Base-by-base conservation (phyloP, 2,329 filamentous ascomycete genomes). In the Sporothrix globosa region DNA sequence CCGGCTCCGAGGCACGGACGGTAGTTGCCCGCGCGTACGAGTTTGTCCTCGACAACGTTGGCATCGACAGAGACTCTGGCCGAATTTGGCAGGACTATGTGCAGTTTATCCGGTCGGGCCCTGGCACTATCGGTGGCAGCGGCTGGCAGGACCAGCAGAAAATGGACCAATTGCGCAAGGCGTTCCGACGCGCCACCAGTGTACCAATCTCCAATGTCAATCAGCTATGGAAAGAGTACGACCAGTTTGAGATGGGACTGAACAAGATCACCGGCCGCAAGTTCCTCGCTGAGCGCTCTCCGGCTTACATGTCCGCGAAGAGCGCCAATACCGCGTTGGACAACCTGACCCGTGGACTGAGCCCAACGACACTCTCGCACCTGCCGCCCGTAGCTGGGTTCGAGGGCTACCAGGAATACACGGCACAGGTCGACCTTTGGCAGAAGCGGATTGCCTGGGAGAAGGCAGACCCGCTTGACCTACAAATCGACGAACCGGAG, bases 121-220 rank as follows among this genome's bases (percentile, higher is more conserved):
- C 96, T 0, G 96, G 96, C 6, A 89, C 89, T 71, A 87, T 96
- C 71, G 95, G 94, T 34, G 96, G 95, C 56, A 90, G 86, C 71
- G 90, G 88, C 71, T 99, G 96, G 96, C 94, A 98, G 80, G 96
- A 98, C 77, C 92, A 95, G 81, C 96, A 98, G 78, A 99, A 99
- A 84, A 97, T 97, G 91, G 96, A 99, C 76, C 85, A 92, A 75
- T 82, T 99, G 67, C 90, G 96, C 72, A 97, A 96, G 78, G 92
- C 92, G 0, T 99, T 97, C 78, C 94, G 97, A 76, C 91, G 91
- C 68, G 95, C 95, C 17, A 92, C 97, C 71, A 90, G 88, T 74
- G 88, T 97, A 52, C 96, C 96, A 4, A 97, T 93, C 73, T 88
- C 90, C 69, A 91, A 91, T 44, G 88, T 97, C 65, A 92, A 95